Evolutionary conservation across 805 yeast species (phyloP).

Genomic region (Pachysolen tannophilus): DNA sequence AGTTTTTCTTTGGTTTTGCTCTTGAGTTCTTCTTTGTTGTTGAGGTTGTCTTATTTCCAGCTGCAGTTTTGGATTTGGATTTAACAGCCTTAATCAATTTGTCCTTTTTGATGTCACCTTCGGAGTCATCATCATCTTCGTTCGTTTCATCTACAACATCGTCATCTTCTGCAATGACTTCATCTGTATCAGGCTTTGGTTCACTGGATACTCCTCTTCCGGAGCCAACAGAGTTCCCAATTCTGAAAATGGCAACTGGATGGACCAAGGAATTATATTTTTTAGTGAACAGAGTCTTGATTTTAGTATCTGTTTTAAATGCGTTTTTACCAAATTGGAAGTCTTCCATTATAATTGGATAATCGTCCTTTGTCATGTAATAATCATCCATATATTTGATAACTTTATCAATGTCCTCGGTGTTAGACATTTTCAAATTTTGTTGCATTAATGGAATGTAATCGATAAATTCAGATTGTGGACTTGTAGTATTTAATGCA

Average conservation of each 20-base stretch:
- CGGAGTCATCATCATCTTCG: conserved; percentile 30
- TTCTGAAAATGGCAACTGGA: conserved; percentile 77
- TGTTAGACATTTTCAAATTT: conserved; percentile 41
- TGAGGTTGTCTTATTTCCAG: conserved; percentile 5
- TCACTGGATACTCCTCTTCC: conserved; percentile 17
- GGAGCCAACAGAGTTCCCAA: conserved; percentile 50
- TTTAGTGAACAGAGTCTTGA: conserved; percentile 81
- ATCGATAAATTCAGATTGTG: conserved; percentile 64
- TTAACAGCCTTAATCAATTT: conserved; percentile 49
- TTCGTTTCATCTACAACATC: conserved; percentile 34
- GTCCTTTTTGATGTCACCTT: conserved; percentile 56
- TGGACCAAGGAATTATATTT: conserved; percentile 69
- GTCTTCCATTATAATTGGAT: conserved; percentile 84
- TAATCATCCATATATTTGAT: conserved; percentile 77
- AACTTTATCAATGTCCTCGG: conserved; percentile 57
- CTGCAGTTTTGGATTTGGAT: conserved; percentile 23
- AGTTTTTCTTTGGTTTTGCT: too few relatives aligned
- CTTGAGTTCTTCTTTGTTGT: neutral
- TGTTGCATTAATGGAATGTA: conserved; percentile 69
- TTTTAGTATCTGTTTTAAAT: conserved; percentile 59
- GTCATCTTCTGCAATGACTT: conserved; percentile 57
- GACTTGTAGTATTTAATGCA: conserved; percentile 69
- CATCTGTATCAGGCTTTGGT: conserved; percentile 59
- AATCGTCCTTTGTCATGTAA: conserved; percentile 82
- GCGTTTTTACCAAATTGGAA: conserved; percentile 72